These are phyloP conservation scores for Mycena rebaudengoi DNA, from an alignment of 768 basidiomycete species.

Conservation along the genomic window DNA sequence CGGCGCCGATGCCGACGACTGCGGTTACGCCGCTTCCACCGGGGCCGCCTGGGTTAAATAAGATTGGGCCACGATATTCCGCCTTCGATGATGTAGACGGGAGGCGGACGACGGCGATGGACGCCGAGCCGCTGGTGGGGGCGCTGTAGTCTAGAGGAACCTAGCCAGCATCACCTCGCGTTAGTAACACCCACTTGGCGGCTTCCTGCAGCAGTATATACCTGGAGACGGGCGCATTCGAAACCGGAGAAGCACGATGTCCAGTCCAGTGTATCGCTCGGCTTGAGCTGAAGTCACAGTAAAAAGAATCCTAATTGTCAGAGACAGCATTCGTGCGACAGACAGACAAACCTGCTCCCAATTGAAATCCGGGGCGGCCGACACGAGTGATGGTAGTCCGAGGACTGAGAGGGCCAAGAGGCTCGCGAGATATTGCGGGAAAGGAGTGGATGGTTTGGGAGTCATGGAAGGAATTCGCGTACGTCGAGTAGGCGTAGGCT, in stretches of 20 bases:
- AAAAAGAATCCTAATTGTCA: too few relatives aligned
- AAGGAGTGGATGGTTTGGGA: too few relatives aligned
- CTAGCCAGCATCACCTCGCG: slow-evolving; percentile 12
- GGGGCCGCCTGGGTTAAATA: slow-evolving; percentile 41
- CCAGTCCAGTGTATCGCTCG: slow-evolving; percentile 1
- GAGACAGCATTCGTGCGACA: background rate
- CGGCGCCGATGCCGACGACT: background rate
- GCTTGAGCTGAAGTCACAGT: background rate
- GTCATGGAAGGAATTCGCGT: too few relatives aligned
- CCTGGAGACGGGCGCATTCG: slow-evolving; percentile 12
- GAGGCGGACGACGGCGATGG: slow-evolving; percentile 35
- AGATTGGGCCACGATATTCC: slow-evolving; percentile 38
- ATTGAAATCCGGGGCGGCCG: background rate
- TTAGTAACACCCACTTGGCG: background rate
- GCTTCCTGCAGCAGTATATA: background rate
- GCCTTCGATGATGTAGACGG: slow-evolving; percentile 25
- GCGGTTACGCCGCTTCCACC: slow-evolving; percentile 35
- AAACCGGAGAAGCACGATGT: slow-evolving; percentile 4
- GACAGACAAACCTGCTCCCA: background rate
- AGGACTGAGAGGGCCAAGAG: too few relatives aligned
- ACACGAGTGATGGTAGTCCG: too few relatives aligned
- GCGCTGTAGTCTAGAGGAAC: slow-evolving; percentile 41
- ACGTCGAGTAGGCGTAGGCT: too few relatives aligned
- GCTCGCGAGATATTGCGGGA: too few relatives aligned
- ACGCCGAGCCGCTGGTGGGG: slow-evolving; percentile 23